These are phyloP conservation scores for Theobroma grandiflorum DNA, from an alignment of 441 rosid species.

Conservation along the genomic window DNA sequence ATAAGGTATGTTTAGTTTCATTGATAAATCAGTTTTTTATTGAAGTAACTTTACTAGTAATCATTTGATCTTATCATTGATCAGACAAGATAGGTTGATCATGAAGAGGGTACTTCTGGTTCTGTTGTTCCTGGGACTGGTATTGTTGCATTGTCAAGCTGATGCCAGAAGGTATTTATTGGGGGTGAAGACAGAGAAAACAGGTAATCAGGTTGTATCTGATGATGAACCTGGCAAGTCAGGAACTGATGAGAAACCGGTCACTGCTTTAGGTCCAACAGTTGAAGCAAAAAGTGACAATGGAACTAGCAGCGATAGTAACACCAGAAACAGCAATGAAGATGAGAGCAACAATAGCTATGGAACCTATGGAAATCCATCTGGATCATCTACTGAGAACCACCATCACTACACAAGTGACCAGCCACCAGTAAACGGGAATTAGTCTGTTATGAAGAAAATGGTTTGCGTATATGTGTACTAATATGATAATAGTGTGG, in stretches of 20 bases:
- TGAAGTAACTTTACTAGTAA: not conserved
- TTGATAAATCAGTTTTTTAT: not conserved
- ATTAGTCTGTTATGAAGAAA: not conserved
- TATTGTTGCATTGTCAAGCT: conserved; percentile 27
- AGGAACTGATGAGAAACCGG: conserved; percentile 20
- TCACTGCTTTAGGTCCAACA: not conserved
- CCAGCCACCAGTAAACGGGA: conserved; percentile 25
- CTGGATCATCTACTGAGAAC: conserved; percentile 39
- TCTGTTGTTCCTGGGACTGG: conserved; percentile 30
- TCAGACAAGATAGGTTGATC: conserved; percentile 19
- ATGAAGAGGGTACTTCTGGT: conserved; percentile 32
- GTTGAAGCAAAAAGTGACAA: not conserved
- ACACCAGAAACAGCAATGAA: conserved; percentile 15
- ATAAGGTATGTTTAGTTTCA: conserved; percentile 12
- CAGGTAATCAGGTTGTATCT: not conserved
- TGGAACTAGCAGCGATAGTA: not conserved
- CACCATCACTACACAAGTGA: conserved; percentile 36
- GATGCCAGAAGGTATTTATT: conserved; percentile 29
- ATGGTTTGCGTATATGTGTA: not conserved
- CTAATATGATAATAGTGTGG: not conserved
- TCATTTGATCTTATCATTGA: not conserved
- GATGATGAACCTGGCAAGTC: not conserved
- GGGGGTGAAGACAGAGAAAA: conserved; percentile 3
- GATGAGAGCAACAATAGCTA: conserved; percentile 34
- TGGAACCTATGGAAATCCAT: conserved; percentile 35